phyloP scores from a whole-genome alignment of 2,329 filamentous ascomycete genomes.

The Drechslerella coelobrocha region DNA sequence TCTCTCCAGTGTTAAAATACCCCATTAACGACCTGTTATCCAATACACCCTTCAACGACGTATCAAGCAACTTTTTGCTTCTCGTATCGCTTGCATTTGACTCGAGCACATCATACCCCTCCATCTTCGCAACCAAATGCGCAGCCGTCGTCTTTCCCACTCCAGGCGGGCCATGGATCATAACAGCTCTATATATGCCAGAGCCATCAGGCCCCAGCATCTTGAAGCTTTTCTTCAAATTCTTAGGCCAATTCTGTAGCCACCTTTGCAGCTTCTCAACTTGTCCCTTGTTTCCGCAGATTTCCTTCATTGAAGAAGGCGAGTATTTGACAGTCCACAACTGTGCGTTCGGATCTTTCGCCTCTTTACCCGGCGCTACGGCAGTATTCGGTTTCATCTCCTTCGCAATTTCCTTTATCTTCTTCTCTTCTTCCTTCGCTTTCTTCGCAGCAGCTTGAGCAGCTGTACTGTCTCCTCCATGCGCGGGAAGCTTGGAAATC shows the following conservation, averaged over 20 bases:
- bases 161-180: conserved; percentile 91
- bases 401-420: conserved; percentile 77
- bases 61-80: conserved; percentile 94
- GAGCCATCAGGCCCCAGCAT: conserved; percentile 82
- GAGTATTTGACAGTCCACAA: conserved; percentile 97
- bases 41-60: conserved; percentile 83
- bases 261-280: conserved; percentile 90
- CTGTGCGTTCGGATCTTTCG: conserved; percentile 65
- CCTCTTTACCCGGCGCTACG: conserved; percentile 57
- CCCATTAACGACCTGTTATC: conserved; percentile 92
- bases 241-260: conserved; percentile 81
- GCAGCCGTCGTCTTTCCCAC: conserved; percentile 98
- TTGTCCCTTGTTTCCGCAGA: conserved; percentile 89
- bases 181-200: conserved; percentile 84
- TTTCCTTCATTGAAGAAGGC: conserved; percentile 80
- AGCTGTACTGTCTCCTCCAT: conserved; percentile 85
- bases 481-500: conserved; percentile 79
- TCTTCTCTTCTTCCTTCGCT: conserved; percentile 81
- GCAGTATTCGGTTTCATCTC: conserved; percentile 71
- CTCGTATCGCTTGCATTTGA: conserved; percentile 94
- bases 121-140: conserved; percentile 88
- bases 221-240: conserved; percentile 80
- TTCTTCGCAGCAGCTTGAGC: conserved; percentile 86
- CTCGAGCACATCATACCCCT: conserved; percentile 92
- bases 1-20: conserved; percentile 84